Base-by-base conservation (phyloP, 2,329 filamentous ascomycete species). In the Elsinoe arachidis region DNA sequence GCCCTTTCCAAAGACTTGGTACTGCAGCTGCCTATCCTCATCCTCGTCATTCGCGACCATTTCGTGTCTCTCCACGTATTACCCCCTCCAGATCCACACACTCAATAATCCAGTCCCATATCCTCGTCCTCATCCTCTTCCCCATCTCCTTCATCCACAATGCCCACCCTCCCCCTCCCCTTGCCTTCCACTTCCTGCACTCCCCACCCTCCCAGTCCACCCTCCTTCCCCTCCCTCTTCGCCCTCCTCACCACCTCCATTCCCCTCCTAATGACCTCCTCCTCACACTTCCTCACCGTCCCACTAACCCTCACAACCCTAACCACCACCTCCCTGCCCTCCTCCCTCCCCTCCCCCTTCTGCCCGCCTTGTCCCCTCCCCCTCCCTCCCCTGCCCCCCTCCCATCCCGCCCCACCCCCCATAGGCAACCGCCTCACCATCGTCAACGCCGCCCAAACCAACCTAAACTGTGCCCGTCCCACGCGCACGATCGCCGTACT, bases 401-500 rank as follows among this genome's bases (percentile, higher is more conserved):
- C 77, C 58, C 79, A 76, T 21, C 82, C 66, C 14, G 14, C 15
- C 43, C 90, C 95, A 0, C 81, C 77, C 58, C 79, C 77, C 23
- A 82, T 67, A 14, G 81, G 89, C 0, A 96, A 74, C 14, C 73
- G 78, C 19, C 84, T 84, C 76, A 93, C 86, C 64, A 90, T 88
- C 0, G 89, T 88, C 55, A 99, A 75, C 0, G 90, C 88, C 0
- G 90, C 85, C 93, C 93, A 99, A 3, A 96, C 85, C 61, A 96
- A 80, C 47, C 89, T 82, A 69, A 91, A 95, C 63, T 95, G 85
- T 14, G 85, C 83, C 58, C 93, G 84, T 2, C 88, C 83, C 62
- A 91, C 89, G 61, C 88, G 83, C 38, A 99, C 78, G 60, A 99
- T 99, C 56, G 92, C 90, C 1, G 92, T 99, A 5, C 89, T 95